A percentile compares a stretch with the other conserved stretches of the same genome.
phyloP scores from a whole-genome alignment of 1,284 basidiomycete species.

The Sanghuangporus weigelae region DNA sequence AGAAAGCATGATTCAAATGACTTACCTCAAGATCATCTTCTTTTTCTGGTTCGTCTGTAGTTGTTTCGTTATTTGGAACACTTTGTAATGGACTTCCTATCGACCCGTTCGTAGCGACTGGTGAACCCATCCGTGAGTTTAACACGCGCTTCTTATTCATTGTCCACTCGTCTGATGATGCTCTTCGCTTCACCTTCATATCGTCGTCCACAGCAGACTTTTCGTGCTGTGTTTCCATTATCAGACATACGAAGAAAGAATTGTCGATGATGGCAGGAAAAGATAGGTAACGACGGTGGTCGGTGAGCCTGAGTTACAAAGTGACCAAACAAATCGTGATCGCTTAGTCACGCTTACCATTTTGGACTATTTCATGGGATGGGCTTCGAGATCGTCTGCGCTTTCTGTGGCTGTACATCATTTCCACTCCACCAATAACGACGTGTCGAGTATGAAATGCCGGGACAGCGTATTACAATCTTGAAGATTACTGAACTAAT shows the following conservation, averaged over 20 bases:
- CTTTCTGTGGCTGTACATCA: neutral
- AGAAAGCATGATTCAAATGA: neutral
- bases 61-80: constrained; percentile 22
- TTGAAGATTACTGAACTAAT: neutral
- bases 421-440: neutral
- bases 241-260: constrained; percentile 1
- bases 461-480: neutral
- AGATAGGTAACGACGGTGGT: constrained; percentile 1
- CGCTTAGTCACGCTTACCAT: neutral
- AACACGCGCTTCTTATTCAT: constrained; percentile 62
- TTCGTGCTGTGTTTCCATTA: constrained; percentile 11
- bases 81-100: constrained; percentile 15
- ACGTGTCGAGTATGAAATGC: neutral
- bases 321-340: neutral
- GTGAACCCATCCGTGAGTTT: constrained; percentile 49
- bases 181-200: constrained; percentile 5
- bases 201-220: constrained; percentile 9
- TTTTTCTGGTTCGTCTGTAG: constrained; percentile 51
- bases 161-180: constrained; percentile 15
- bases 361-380: neutral
- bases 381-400: neutral
- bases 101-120: constrained; percentile 52
- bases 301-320: neutral
- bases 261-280: neutral
- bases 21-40: constrained; percentile 68